These are phyloP conservation scores for Fusarium lyarnte DNA, from an alignment of 2,329 filamentous ascomycete genomes.

Conservation along the genomic window DNA sequence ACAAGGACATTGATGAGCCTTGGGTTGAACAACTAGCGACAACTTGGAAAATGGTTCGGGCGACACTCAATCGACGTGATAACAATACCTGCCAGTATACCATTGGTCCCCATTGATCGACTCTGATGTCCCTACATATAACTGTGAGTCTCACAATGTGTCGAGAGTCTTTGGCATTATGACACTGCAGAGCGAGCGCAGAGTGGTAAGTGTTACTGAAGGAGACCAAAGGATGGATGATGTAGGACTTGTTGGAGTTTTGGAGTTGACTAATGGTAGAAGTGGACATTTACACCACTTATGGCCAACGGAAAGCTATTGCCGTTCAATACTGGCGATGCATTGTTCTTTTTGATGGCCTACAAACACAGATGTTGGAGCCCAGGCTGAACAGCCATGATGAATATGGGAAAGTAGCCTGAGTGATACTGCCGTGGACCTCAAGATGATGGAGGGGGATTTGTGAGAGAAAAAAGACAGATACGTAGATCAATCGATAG, in stretches of 20 bases:
- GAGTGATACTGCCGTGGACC: neutral
- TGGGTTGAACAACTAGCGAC: neutral
- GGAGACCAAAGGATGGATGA: neutral
- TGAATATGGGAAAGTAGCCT: neutral
- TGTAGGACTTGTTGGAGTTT: no score
- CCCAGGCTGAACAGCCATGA: neutral
- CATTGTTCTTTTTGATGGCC: rapidly evolving
- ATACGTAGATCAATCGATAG: no score
- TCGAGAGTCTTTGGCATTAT: neutral
- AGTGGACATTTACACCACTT: no score
- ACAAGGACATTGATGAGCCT: neutral
- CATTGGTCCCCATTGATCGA: neutral
- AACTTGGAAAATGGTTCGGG: neutral
- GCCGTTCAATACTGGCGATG: neutral
- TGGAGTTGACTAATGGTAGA: neutral
- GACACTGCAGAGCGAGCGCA: no score
- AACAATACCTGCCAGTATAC: neutral
- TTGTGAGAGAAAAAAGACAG: neutral
- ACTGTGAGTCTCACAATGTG: rapidly evolving
- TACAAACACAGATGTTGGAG: no score
- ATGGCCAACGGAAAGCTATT: neutral
- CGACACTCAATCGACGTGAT: neutral
- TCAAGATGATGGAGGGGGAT: rapidly evolving
- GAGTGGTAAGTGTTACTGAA: neutral
- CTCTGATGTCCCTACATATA: rapidly evolving